Base-by-base conservation (phyloP, 495 filamentous ascomycete species). In the Pseudevernia furfuracea region DNA sequence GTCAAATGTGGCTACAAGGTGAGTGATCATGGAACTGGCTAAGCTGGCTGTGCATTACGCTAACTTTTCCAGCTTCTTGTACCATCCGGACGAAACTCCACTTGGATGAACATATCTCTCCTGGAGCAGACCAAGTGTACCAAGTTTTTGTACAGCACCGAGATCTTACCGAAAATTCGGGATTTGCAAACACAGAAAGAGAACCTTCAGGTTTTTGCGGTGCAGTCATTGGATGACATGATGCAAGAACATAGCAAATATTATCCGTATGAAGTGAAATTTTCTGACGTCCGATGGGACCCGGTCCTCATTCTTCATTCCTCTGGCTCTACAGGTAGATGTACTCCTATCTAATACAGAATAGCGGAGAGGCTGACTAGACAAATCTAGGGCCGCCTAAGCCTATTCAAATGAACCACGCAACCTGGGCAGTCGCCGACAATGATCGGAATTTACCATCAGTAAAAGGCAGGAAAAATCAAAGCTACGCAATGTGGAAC, bases 1-100 rank as follows among this genome's bases (percentile, higher is more conserved):
- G 67, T 75, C 52, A 76, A 76, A 61, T 70, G 63, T 52, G 72
- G 72, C 21, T 75, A 73, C 69, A 76, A 71, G 61, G 74, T 76
- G 62, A 62, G 62, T 61, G 25, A 53, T 21, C 1, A 34, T 68
- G 44, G 57, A 66, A 28, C 56, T 64, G 14, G 39, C 38, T 6
- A 38, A 60, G 4, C 59, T 9, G 28, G 30, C 67, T 28, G 52
- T 28, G 60, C 62, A 56, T n/a, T 41, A 57, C n/a, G 59, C 46
- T 32, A 30, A 61, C 7, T 7, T 60, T 14, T 43, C 25, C 36
- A 71, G 70, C 61, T 70, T 14, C 68, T 72, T 36, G 17, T 69
- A n/a, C 68, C 64, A 8, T 72, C 70, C 15, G 59, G 59, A 15
- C 66, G 68, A 15, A 72, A 70, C 32, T 37, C 65, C 4, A 21